phyloP scores from a whole-genome alignment of 148 eudicot genomes.

The Silene latifolia region DNA sequence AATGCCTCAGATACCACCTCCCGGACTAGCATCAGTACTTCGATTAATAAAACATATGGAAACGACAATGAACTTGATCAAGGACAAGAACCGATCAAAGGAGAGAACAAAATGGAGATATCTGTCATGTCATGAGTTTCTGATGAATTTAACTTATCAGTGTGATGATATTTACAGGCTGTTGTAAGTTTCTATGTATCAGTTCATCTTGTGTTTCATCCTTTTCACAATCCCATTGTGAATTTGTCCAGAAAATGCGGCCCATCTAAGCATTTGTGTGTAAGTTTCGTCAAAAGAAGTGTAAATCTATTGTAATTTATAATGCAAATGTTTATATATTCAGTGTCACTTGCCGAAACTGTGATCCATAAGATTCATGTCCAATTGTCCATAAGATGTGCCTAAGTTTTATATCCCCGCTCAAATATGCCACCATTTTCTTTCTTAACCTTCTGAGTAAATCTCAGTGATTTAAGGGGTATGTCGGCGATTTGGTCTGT shows the following conservation, averaged over 20 bases:
- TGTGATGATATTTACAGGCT: conserved; percentile 5
- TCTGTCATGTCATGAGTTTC: conserved; percentile 34
- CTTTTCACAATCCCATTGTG: conserved; percentile 10
- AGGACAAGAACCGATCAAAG: conserved; percentile 21
- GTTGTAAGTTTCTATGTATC: conserved; percentile 5
- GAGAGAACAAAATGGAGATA: conserved; percentile 30
- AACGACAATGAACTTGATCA: conserved; percentile 13
- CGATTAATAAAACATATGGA: neutral
- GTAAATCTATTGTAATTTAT: conserved; percentile 32
- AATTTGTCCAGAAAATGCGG: conserved; percentile 23
- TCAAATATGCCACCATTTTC: too few relatives aligned
- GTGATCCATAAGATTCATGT: neutral
- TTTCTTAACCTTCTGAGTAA: too few relatives aligned
- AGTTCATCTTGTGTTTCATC: neutral
- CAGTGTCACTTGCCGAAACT: neutral
- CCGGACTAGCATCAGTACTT: conserved; percentile 7
- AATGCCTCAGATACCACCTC: conserved; percentile 14
- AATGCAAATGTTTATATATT: conserved; percentile 5
- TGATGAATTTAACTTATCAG: conserved; percentile 6
- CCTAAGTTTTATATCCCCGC: too few relatives aligned
- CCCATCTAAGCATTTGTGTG: conserved; percentile 13
- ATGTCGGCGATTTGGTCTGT: too few relatives aligned
- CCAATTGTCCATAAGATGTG: neutral
- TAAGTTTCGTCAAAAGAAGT: conserved; percentile 24
- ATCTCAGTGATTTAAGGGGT: too few relatives aligned